Evolutionary conservation across 2,329 filamentous ascomycete species (phyloP), one percentile per base, ranked within the genome.

Genomic region (Penicillium sp.): DNA sequence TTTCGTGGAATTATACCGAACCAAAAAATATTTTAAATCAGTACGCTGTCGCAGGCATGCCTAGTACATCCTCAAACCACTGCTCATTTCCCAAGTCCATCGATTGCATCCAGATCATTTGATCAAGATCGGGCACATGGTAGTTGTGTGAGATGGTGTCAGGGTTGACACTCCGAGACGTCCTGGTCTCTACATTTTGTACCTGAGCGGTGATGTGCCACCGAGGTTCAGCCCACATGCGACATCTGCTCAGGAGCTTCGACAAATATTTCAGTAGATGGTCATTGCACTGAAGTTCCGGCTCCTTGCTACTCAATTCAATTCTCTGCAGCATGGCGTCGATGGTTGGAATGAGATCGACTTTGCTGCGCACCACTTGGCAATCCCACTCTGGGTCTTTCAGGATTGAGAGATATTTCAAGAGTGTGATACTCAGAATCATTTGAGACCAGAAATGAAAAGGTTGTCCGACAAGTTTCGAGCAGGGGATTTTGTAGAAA

Each of bases 391-490:
- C 74, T 17, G 75, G 77, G 58, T 80, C 75, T 17, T 72, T 62
- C 6, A 80, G 72, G 4, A 72, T 76, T 0, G 74, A 74, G 8
- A 81, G 68, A 24, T 76, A 69, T 53, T 79, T 76, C 45, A 81
- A 65, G 1, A 78, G 64, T 2, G 72, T 74, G n/a, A 78, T 53
- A 37, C 66, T 74, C 6, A 71, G 71, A 28, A 76, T 69, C 51
- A 80, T 71, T 50, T 80, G 75, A 0, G 74, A 73, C 76, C 76
- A 79, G 49, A 77, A 75, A 38, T 74, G 70, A 56, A 79, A 78
- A 0, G 77, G 71, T 2, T 76, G 65, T 2, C 74, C 75, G 19
- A 72, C 47, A 8, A 75, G 65, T 2, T 68, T 65, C 1, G 68
- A 61, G 37, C 61, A 66, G 0, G 73, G 67, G 13, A 76, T 64